A percentile compares a stretch with the other conserved stretches of the same genome.
Evolutionary conservation across 2,329 filamentous ascomycete genomes (phyloP).

Genomic region (Phaeomoniella chlamydospora): DNA sequence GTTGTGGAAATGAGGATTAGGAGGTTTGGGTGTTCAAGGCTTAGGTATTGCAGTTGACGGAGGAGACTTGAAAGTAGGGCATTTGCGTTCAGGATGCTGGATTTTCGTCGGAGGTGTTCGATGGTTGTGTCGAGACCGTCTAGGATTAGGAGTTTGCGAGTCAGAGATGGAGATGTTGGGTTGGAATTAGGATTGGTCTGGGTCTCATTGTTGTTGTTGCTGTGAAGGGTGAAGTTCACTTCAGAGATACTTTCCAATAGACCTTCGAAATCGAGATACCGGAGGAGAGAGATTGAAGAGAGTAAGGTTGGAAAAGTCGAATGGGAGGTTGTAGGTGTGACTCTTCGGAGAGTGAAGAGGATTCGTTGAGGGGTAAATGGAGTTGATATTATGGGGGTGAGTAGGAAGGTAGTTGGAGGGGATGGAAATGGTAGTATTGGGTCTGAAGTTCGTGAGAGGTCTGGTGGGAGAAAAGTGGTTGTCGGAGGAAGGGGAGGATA

Average conservation of each 20-base stretch:
- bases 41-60: background rate
- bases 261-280: background rate
- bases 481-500: no score
- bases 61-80: background rate
- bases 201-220: background rate
- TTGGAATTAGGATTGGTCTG: background rate
- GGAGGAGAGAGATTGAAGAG: background rate
- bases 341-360: background rate
- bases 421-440: background rate
- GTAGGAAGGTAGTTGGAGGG: background rate
- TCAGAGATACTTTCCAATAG: background rate
- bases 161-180: background rate
- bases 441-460: no score
- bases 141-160: background rate
- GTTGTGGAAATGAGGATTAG: background rate
- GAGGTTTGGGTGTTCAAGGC: background rate
- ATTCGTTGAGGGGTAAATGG: background rate
- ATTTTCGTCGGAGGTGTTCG: background rate
- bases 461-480: background rate
- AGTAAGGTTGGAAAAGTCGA: background rate
- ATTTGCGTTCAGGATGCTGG: background rate
- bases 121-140: background rate
- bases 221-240: background rate
- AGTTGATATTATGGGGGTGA: background rate
- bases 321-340: background rate